A percentile compares a stretch with the other conserved stretches of the same genome.
These are phyloP conservation scores for Cadophora gregata DNA, from an alignment of 2,329 filamentous ascomycete genomes.

Conservation along the genomic window DNA sequence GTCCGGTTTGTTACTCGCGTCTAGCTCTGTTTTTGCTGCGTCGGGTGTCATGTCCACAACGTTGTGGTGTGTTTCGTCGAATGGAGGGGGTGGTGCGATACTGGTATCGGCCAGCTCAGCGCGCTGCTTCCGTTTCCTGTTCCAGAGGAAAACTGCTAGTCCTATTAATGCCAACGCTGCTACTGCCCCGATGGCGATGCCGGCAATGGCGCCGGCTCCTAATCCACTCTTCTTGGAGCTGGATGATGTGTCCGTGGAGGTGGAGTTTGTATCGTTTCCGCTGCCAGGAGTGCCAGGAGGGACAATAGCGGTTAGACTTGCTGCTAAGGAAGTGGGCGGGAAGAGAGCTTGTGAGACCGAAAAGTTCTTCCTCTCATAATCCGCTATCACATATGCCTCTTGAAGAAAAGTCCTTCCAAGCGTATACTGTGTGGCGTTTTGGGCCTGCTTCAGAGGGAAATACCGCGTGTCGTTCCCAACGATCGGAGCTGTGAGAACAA, in stretches of 20 bases:
- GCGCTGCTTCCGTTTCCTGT: not conserved
- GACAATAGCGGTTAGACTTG: not conserved
- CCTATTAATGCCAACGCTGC: not conserved
- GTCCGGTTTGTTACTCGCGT: not conserved
- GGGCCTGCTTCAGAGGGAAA: slow-evolving; percentile 46
- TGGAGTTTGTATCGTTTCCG: not conserved
- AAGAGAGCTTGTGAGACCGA: slow-evolving; percentile 38
- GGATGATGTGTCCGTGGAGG: not conserved
- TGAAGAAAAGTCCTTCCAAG: slow-evolving; percentile 49
- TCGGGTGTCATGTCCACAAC: slow-evolving; percentile 7
- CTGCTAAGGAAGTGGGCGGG: not conserved
- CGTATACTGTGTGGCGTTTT: slow-evolving; percentile 46
- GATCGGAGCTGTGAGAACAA: slow-evolving; percentile 45
- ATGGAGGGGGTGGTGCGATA: not conserved
- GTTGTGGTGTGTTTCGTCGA: not conserved
- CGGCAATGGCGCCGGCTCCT: not conserved
- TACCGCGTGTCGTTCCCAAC: slow-evolving; percentile 40
- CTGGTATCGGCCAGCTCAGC: slow-evolving; percentile 12
- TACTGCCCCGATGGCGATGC: not conserved
- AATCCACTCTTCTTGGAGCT: not conserved
- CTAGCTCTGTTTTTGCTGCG: not conserved
- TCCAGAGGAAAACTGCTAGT: not conserved
- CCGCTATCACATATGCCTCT: slow-evolving; percentile 47
- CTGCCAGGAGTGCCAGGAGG: not conserved
- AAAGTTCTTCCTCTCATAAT: slow-evolving; percentile 47